Base-by-base conservation (phyloP, 306 rosid genomes). In the Chamaecrista fasciculata region DNA sequence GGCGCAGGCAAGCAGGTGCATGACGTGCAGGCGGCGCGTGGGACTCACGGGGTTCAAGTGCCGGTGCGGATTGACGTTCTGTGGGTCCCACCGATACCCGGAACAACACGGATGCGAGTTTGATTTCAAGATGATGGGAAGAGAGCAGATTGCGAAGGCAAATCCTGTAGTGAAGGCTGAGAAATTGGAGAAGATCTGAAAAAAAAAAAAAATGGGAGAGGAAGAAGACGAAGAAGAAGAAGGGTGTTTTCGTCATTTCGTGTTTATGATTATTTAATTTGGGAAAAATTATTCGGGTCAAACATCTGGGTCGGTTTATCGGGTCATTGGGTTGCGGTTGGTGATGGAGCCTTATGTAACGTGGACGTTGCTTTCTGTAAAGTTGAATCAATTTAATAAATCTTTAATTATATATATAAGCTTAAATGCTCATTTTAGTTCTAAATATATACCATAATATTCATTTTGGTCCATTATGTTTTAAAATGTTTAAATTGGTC, bases 31-130 rank as follows among this genome's bases (percentile, higher is more conserved):
- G 84, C 51, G 83, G 88, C 96, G 97, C 88, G 91, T 91, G 78
- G 97, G 94, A 1, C 39, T 91, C 66, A 91, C 91, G 28, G 97
- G 96, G 20, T 91, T 89, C 76, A 79, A 79, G 83, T 91, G 97
- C 62, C 31, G 90, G 78, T 91, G 97, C 42, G 94, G 94, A 63
- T 74, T 77, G 91, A 80, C 78, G 29, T 81, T 76, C 40, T 91
- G 96, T 19, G 94, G 96, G 76, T 25, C 90, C 11, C 97, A 91
- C 67, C 80, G 97, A 46, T 87, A 86, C 83, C 94, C 97, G 70
- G 96, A 91, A 76, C 80, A 80, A 42, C 97, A 91, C 71, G 82
- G 70, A 0, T 89, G 97, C 33, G 81, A 62, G 69, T 91, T 89
- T 49, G 97, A 91, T 46, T 91, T 91, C 85, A 86, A 83, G 61